Evolutionary conservation across 177 flowering plant species (phyloP).

Genomic region (Telopea speciosissima): DNA sequence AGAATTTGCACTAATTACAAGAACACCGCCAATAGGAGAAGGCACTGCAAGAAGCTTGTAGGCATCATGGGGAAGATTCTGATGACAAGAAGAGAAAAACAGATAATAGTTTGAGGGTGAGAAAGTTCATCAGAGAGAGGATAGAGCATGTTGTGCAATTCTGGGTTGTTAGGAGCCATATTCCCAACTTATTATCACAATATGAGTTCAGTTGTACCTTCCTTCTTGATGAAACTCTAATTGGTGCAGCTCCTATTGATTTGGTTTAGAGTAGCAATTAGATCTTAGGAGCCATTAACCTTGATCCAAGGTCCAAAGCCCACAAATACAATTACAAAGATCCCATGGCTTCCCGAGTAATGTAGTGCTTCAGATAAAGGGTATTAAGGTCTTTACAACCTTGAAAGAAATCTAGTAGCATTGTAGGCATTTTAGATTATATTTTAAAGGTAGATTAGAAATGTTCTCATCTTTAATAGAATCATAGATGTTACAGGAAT

Average conservation of each 20-base stretch:
- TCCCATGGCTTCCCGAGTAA: neutral
- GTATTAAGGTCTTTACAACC: too few species aligned
- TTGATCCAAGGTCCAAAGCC: neutral
- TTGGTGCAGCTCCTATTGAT: neutral
- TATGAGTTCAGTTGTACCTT: neutral
- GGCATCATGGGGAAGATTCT: conserved; percentile 96
- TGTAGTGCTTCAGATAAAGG: too few species aligned
- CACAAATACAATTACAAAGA: neutral
- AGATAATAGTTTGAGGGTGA: neutral
- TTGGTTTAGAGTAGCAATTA: neutral
- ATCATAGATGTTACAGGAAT: too few species aligned
- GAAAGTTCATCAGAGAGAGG: neutral
- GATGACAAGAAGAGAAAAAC: conserved; percentile 14
- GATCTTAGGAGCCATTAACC: neutral
- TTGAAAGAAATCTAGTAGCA: too few species aligned
- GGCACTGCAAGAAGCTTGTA: conserved; percentile 98
- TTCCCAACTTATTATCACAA: neutral
- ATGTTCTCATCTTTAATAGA: too few species aligned
- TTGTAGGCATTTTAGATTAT: too few species aligned
- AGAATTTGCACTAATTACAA: conserved; percentile 73
- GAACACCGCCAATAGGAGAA: conserved; percentile 96
- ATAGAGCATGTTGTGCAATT: neutral
- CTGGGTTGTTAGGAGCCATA: neutral
- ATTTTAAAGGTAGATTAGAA: too few species aligned
- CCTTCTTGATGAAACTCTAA: neutral